Evolutionary conservation across 805 yeast genomes (phyloP).

Genomic region (Candida ficus): DNA sequence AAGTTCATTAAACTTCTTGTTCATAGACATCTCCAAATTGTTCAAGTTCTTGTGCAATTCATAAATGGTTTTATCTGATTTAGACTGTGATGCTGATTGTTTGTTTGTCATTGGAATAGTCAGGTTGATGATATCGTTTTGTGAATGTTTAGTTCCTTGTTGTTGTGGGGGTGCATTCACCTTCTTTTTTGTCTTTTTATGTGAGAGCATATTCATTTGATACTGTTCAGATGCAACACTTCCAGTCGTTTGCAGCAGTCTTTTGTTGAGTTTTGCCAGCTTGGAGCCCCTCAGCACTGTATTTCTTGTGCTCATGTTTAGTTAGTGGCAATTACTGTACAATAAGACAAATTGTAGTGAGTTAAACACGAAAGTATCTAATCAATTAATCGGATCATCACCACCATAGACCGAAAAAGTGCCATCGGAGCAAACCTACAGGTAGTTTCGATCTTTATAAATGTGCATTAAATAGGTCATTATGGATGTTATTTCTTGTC

Average conservation of each 20-base stretch:
- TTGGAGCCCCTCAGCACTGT: not conserved
- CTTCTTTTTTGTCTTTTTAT: conserved; percentile 8
- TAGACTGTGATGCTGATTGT: not conserved
- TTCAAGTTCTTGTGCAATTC: conserved; percentile 2
- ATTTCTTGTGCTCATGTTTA: not conserved
- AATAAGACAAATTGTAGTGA: too few species aligned
- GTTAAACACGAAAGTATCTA: too few species aligned
- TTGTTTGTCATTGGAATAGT: not conserved
- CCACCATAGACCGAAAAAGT: too few species aligned
- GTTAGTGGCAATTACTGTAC: too few species aligned
- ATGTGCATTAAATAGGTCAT: not conserved
- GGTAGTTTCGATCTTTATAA: too few species aligned
- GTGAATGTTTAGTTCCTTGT: not conserved
- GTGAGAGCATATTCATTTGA: conserved; percentile 14
- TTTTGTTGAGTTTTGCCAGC: not conserved
- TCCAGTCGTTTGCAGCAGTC: conserved; percentile 1
- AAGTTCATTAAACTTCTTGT: conserved; percentile 6
- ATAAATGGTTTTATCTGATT: not conserved
- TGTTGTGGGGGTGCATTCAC: not conserved
- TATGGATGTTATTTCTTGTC: not conserved
- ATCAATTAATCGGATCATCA: not conserved
- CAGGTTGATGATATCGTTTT: conserved; percentile 12
- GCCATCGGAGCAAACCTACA: not conserved
- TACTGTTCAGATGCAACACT: conserved; percentile 6
- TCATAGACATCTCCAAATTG: conserved; percentile 6